Evolutionary conservation across 2,329 filamentous ascomycete genomes (phyloP).

Genomic region (Colletotrichum tamarilloi): DNA sequence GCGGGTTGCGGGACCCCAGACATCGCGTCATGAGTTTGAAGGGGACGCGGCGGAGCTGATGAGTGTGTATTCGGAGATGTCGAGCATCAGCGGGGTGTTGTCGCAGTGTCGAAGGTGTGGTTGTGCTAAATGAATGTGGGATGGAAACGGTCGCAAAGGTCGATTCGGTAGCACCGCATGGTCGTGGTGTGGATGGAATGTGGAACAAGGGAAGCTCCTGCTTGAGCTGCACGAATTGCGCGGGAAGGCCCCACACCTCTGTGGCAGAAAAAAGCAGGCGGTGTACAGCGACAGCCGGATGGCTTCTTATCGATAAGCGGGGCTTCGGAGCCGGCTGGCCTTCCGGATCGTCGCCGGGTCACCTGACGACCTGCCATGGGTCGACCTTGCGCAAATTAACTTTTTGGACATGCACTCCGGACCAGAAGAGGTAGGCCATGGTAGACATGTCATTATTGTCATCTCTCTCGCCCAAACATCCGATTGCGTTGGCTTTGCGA

Average conservation of each 20-base stretch:
- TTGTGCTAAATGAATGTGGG: background rate
- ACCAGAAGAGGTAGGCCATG: conserved; percentile 18
- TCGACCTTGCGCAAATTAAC: background rate
- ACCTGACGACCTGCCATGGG: background rate
- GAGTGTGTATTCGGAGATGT: background rate
- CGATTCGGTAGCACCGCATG: conserved; percentile 11
- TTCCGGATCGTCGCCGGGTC: background rate
- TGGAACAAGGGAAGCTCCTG: conserved; percentile 32
- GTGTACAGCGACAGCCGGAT: background rate
- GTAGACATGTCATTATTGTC: background rate
- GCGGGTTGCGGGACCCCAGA: conserved; percentile 26
- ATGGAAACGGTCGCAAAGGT: conserved; percentile 5
- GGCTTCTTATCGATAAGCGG: background rate
- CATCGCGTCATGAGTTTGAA: conserved; percentile 35
- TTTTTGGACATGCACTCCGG: conserved; percentile 5
- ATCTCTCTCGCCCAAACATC: background rate
- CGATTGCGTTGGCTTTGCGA: conserved; percentile 8
- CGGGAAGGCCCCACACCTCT: background rate
- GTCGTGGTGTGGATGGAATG: conserved; percentile 15
- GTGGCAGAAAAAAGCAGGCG: conserved; percentile 11
- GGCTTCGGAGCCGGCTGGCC: background rate
- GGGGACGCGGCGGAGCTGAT: conserved; percentile 1
- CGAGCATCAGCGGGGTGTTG: background rate
- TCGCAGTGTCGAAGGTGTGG: background rate
- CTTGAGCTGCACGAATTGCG: conserved; percentile 7